Evolutionary conservation across 768 basidiomycete species (phyloP), one percentile per base, ranked within the genome.

Genomic region (Mycena venus): DNA sequence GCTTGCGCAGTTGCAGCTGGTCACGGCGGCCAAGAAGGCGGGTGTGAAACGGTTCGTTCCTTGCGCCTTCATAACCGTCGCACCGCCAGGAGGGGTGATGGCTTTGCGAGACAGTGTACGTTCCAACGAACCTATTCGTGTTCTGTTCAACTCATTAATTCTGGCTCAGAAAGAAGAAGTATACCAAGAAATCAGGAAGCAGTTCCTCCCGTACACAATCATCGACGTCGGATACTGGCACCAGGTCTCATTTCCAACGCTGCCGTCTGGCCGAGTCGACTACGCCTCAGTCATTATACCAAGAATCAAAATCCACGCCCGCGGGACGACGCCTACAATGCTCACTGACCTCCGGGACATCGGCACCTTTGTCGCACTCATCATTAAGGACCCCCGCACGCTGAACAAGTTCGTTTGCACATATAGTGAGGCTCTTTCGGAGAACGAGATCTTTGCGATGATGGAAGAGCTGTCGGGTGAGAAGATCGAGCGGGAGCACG

Each of bases 351-450:
- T 78, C 17, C 51, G 78, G 21, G 76, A 79, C 70, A 80, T 83
- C 67, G 81, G 81, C 2, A 53, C 32, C 2, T 83, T 79, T 72
- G 80, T 83, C 55, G 79, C 77, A 11, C 79, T 73, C n/a, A 82
- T 84, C 64, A 76, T 84, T 53, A 77, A 75, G 21, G 83, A 84
- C 60, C 75, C 77, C 40, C 75, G 83, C 12, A 84, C 84, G 9
- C 56, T 83, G 32, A 83, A 84, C 69, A 79, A 79, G 27, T 75
- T 62, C 21, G 80, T 84, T 2, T 77, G 80, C 25, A 73, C 77
- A 14, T 80, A 80, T 75, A 75, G 79, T n/a, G 83, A 83, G n/a
- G 80, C 81, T 38, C 32, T 78, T 10, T 80, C 78, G 9, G 68
- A 79, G 55, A 63, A 68, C 17, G 80, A 83, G 72, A 73, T 73